Conservation (phyloP, 768 basidiomycete species). For the Gloeopeniophorella convolvens region DNA sequence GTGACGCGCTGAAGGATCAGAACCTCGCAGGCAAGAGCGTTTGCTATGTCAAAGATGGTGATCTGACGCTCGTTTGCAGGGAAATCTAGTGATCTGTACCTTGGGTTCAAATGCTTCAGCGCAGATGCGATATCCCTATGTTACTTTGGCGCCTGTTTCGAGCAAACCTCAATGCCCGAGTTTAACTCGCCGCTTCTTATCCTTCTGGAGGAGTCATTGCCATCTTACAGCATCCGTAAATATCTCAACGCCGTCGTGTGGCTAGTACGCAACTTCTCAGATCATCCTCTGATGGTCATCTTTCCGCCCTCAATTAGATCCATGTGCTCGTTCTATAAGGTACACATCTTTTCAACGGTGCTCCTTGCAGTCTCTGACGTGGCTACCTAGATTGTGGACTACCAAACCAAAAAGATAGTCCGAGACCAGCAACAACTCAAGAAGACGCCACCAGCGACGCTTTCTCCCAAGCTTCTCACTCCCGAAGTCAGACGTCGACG, state of each 20-base stretch:
- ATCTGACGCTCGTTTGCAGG: too few species aligned
- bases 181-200: background rate
- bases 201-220: background rate
- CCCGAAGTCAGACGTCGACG: background rate
- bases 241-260: background rate
- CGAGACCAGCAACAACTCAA: background rate
- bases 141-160: background rate
- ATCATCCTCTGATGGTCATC: background rate
- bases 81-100: background rate
- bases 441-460: background rate
- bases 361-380: background rate
- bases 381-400: background rate
- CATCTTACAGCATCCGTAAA: background rate
- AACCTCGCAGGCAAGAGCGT: background rate
- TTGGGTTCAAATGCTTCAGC: constrained; percentile 1
- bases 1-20: background rate
- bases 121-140: background rate
- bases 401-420: background rate
- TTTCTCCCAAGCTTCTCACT: background rate
- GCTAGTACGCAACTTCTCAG: background rate
- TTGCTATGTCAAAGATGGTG: background rate
- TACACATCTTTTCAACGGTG: background rate
- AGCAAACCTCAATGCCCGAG: background rate
- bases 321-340: background rate
- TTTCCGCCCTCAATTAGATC: background rate